Evolutionary conservation across 345 rosid species (phyloP).

Genomic region (Murraya koenigii): DNA sequence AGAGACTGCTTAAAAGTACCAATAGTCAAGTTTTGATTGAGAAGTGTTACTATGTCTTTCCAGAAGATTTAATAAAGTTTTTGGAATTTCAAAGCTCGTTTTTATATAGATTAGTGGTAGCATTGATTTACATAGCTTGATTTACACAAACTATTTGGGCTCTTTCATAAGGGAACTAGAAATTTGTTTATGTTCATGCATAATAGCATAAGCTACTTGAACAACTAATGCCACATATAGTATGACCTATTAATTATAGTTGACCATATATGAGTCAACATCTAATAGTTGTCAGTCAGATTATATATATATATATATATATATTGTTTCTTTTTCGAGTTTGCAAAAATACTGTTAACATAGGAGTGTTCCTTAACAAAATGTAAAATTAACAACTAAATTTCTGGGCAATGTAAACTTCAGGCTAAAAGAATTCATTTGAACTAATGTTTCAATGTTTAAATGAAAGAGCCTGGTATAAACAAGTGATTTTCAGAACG

Average conservation of each 20-base stretch:
- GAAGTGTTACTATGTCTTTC: background rate
- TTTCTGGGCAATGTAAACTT: background rate
- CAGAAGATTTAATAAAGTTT: background rate
- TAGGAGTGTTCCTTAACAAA: background rate
- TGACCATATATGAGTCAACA: background rate
- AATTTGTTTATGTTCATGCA: background rate
- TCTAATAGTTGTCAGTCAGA: background rate
- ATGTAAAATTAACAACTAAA: background rate
- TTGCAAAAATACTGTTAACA: background rate
- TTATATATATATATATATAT: too few relatives aligned
- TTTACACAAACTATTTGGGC: too few relatives aligned
- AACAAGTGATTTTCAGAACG: slow-evolving; percentile 11
- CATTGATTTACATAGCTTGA: background rate
- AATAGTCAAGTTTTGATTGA: background rate
- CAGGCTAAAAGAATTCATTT: background rate
- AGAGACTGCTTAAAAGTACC: background rate
- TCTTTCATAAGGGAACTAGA: too few relatives aligned
- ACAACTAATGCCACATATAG: background rate
- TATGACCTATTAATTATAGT: background rate
- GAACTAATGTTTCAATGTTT: background rate
- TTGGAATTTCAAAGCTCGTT: background rate
- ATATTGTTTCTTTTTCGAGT: too few relatives aligned
- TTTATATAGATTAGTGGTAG: background rate
- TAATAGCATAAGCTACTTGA: background rate
- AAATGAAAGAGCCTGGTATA: background rate